Evolutionary conservation across 495 filamentous ascomycete species (phyloP), one percentile per base, ranked within the genome.

Genomic region (Evernia prunastri): DNA sequence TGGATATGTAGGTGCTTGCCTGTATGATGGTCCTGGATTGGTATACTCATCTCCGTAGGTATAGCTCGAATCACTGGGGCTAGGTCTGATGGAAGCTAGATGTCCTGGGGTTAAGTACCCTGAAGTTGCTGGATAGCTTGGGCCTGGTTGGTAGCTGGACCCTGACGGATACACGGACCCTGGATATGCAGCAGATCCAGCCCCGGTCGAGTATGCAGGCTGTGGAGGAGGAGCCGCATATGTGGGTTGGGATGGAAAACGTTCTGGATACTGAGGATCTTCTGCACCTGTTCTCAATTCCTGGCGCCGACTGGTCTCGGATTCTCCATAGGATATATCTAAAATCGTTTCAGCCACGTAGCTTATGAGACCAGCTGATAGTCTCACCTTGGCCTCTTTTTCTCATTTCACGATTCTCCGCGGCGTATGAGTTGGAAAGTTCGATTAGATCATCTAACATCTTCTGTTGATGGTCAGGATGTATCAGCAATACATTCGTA

Each of bases 371-470:
- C n/a, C 17, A 47, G 42, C 45, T 63, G 35, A 37, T 27, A 27
- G 25, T 9, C 59, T 61, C 47, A 66, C 68, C 66, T 70, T 63
- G 61, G 58, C 64, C 68, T 58, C 47, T 56, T 33, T 40, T 42
- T 35, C 23, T 64, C 25, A 64, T 57, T 36, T 69, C 56, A 42
- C 63, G 65, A 23, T 61, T 68, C 58, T 71, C 69, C 33, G 56
- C 53, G 40, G 56, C 43, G 59, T 69, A 71, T 20, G 67, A 63
- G 29, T 60, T 25, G 45, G 69, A 71, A 23, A 69, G 61, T 18
- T 54, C 63, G 45, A 66, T 54, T 15, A 71, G 51, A 42, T 68
- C 66, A 20, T 69, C 68, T 45, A 71, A 29, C 66, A 68, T 67
- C 60, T 66, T 66, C 69, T 71, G 31, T 54, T 33, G 51, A 10